A percentile compares a stretch with the other conserved stretches of the same genome.
These are phyloP conservation scores for Sequoia sempervirens DNA, from an alignment of 75 land plant genomes.

Conservation along the genomic window DNA sequence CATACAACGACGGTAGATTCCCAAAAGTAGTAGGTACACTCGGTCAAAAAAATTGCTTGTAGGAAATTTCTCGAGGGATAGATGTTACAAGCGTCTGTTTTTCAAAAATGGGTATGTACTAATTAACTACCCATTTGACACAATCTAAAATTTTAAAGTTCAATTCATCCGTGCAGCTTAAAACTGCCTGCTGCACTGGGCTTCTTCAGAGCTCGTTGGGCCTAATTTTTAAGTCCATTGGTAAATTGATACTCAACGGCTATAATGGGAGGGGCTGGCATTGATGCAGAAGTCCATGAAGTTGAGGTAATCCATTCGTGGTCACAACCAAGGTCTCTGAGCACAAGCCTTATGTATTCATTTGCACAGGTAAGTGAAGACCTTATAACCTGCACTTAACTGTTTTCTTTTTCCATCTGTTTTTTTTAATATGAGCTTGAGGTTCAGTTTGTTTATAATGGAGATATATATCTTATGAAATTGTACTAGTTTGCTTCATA, in stretches of 20 bases:
- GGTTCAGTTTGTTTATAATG: neutral
- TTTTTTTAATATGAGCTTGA: neutral
- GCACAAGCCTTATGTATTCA: conserved; percentile 97
- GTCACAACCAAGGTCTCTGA: conserved; percentile 93
- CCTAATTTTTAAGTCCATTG: neutral
- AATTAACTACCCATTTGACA: neutral
- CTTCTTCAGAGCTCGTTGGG: neutral
- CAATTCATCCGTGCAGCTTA: neutral
- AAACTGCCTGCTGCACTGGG: neutral
- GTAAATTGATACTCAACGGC: neutral
- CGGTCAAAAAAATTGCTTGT: too few relatives aligned
- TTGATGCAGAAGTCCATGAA: neutral
- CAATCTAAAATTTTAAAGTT: neutral
- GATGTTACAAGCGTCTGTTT: neutral
- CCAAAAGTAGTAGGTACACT: too few relatives aligned
- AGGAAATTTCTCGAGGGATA: neutral
- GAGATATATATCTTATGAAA: neutral
- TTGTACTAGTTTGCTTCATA: neutral
- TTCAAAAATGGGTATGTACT: neutral
- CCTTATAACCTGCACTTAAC: neutral
- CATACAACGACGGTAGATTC: too few relatives aligned
- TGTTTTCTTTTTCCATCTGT: neutral
- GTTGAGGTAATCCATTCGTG: conserved; percentile 83
- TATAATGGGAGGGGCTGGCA: neutral
- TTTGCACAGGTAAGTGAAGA: conserved; percentile 77